These are phyloP conservation scores for Ustilago shanxiensis DNA, from an alignment of 1,284 basidiomycete species.

Conservation along the genomic window DNA sequence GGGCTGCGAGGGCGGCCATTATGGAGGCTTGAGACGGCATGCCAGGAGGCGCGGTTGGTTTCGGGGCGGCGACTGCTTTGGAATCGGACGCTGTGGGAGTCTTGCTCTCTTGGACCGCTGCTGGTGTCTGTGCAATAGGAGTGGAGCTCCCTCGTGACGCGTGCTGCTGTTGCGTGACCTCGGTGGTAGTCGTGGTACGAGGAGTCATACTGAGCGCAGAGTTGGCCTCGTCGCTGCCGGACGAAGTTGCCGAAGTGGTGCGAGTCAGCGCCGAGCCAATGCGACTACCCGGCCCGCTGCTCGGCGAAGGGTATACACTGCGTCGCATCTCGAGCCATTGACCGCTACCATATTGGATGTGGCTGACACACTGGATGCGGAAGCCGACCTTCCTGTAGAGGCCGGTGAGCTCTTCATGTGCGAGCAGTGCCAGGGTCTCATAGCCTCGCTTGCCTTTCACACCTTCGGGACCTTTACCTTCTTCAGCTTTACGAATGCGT, in stretches of 20 bases:
- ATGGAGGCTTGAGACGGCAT: constrained; percentile 56
- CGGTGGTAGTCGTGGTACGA: background rate
- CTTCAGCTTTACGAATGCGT: constrained; percentile 50
- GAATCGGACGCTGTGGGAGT: background rate
- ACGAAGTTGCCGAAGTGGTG: constrained; percentile 38
- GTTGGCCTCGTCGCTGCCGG: constrained; percentile 25
- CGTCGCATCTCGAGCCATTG: constrained; percentile 68
- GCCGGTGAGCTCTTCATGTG: constrained; percentile 59
- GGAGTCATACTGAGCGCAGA: constrained; percentile 26
- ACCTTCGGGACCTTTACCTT: constrained; percentile 46
- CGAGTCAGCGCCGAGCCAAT: constrained; percentile 31
- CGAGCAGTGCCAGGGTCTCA: constrained; percentile 63
- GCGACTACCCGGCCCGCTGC: constrained; percentile 23
- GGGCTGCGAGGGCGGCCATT: constrained; percentile 55
- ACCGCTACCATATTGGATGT: constrained; percentile 57
- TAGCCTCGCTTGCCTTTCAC: constrained; percentile 56
- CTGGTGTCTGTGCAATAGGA: constrained; percentile 5
- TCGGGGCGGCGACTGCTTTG: constrained; percentile 11
- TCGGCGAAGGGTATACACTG: constrained; percentile 46
- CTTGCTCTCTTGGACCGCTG: constrained; percentile 4
- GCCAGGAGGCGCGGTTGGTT: constrained; percentile 31
- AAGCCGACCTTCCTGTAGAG: constrained; percentile 65
- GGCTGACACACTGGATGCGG: constrained; percentile 59
- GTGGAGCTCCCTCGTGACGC: background rate
- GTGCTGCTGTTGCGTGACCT: background rate